phyloP scores from a whole-genome alignment of 140 eudicot species.

The Erigeron philadelphicus region DNA sequence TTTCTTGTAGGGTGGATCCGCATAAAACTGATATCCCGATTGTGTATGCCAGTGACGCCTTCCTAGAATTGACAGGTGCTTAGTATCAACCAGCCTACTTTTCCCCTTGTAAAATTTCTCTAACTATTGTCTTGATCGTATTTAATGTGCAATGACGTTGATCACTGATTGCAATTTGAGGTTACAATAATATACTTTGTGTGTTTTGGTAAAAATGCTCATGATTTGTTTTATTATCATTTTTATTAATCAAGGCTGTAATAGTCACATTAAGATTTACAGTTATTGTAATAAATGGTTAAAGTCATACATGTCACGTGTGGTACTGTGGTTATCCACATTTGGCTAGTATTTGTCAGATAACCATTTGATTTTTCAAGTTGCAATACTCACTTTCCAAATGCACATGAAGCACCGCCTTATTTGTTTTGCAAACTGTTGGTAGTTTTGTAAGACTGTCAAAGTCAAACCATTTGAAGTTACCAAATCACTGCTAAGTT shows the following conservation, averaged over 20 bases:
- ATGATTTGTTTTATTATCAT: no score
- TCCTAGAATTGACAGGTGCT: constrained; percentile 68
- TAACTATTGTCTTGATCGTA: not conserved
- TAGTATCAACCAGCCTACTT: not conserved
- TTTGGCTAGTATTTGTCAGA: no score
- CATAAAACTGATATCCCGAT: constrained; percentile 60
- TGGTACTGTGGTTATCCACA: no score
- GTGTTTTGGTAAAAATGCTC: not conserved
- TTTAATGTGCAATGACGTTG: not conserved
- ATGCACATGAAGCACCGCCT: not conserved
- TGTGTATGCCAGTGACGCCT: constrained; percentile 86
- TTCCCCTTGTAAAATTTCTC: not conserved
- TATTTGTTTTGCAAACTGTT: not conserved
- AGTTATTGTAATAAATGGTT: not conserved
- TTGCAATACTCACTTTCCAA: not conserved
- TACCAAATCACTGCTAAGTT: not conserved
- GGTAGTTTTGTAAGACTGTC: not conserved
- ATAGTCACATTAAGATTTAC: not conserved
- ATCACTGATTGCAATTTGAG: not conserved
- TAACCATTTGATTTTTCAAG: not conserved
- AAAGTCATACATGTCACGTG: not conserved
- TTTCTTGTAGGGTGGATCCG: constrained; percentile 60
- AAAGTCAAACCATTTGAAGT: not conserved
- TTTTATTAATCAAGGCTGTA: no score
- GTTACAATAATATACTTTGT: not conserved